Evolutionary conservation across 2,329 filamentous ascomycete species (phyloP).

Genomic region (Pseudogymnoascus sp.): DNA sequence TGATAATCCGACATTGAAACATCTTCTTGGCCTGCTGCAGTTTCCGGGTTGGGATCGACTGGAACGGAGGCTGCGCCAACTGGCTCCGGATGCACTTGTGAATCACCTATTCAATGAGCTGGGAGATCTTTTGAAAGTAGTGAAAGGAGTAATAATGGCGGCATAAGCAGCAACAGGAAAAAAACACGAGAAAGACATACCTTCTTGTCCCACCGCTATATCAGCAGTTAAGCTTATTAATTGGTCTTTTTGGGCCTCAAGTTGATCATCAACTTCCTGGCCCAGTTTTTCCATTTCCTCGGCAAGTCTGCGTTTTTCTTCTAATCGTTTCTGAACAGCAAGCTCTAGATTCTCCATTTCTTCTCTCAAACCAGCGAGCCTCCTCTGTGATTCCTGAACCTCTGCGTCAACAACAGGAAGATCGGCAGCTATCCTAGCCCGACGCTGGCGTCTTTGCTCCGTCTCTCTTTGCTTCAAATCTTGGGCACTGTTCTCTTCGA

Average conservation of each 20-base stretch:
- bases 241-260: slow-evolving; percentile 29
- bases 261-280: slow-evolving; percentile 28
- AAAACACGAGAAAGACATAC: background rate
- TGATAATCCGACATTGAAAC: background rate
- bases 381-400: slow-evolving; percentile 23
- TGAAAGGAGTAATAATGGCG: background rate
- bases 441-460: slow-evolving; percentile 26
- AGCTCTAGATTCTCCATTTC: slow-evolving; percentile 28
- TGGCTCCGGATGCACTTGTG: background rate
- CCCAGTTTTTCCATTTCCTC: slow-evolving; percentile 29
- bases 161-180: background rate
- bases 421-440: slow-evolving; percentile 27
- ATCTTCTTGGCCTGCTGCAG: background rate
- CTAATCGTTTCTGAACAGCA: slow-evolving; percentile 23
- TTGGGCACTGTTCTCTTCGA: slow-evolving; percentile 19
- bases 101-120: slow-evolving; percentile 20
- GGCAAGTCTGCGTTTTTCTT: slow-evolving; percentile 27
- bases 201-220: slow-evolving; percentile 17
- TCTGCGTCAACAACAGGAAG: slow-evolving; percentile 28
- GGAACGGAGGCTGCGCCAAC: background rate
- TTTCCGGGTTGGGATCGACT: background rate
- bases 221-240: slow-evolving; percentile 24
- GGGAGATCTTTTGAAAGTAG: background rate
- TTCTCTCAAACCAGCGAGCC: slow-evolving; percentile 24
- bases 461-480: slow-evolving; percentile 21